phyloP scores from a whole-genome alignment of 371 early-diverging fungal species.

The Blakeslea trispora region DNA sequence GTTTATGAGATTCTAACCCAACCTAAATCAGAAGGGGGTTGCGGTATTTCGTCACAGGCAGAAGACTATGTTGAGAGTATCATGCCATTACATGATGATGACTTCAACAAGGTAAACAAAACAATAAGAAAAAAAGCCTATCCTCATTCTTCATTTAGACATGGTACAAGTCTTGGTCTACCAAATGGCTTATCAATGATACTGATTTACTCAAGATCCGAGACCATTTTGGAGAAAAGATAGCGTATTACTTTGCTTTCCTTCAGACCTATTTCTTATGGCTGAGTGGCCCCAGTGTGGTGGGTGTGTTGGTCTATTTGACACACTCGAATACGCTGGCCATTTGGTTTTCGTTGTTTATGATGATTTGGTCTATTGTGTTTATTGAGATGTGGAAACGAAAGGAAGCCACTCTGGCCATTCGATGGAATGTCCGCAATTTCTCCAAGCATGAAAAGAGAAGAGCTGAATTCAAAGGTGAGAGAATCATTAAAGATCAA shows the following conservation, averaged over 20 bases:
- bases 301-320: slow-evolving; percentile 66
- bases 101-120: slow-evolving; percentile 67
- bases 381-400: slow-evolving; percentile 84
- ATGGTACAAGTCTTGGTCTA: slow-evolving; percentile 80
- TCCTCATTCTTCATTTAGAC: slow-evolving; percentile 32
- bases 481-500: slow-evolving; percentile 58
- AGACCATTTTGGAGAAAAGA: slow-evolving; percentile 86
- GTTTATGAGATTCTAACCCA: slow-evolving; percentile 74
- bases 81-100: slow-evolving; percentile 76
- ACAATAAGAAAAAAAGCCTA: neutral
- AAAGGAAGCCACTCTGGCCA: slow-evolving; percentile 69
- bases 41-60: slow-evolving; percentile 58
- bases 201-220: slow-evolving; percentile 69
- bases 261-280: slow-evolving; percentile 82
- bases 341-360: slow-evolving; percentile 62
- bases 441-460: slow-evolving; percentile 62
- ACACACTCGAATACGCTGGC: slow-evolving; percentile 56
- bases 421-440: slow-evolving; percentile 77
- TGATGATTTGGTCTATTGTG: slow-evolving; percentile 71
- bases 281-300: slow-evolving; percentile 66
- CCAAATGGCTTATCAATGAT: slow-evolving; percentile 72
- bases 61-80: slow-evolving; percentile 70
- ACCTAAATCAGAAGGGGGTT: slow-evolving; percentile 69
- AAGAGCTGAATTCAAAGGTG: slow-evolving; percentile 71
- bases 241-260: slow-evolving; percentile 91